Evolutionary conservation across 495 filamentous ascomycete genomes (phyloP), one percentile per base, ranked within the genome.

Genomic region (Penicillium nucicola): DNA sequence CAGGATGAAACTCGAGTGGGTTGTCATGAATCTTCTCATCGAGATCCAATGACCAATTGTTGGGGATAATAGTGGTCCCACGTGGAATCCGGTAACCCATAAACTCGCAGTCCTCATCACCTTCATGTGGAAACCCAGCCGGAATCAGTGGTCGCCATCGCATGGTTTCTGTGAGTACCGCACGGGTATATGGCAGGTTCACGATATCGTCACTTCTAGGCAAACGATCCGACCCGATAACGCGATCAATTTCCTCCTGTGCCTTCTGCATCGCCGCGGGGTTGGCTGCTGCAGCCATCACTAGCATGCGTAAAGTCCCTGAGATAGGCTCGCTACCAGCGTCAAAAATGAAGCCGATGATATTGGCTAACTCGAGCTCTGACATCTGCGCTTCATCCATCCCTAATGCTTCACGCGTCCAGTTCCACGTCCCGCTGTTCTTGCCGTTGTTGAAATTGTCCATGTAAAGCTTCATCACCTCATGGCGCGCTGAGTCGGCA

Each of bases 71-170:
- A 18, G 20, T 37, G 11, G 57, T 25, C 12, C 37, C 43, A n/a
- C 40, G 43, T 12, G 57, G 57, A 30, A 60, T 60, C 3, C 22
- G 37, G 38, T 57, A 60, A 2, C 57, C 57, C 5, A 48, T 40
- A 20, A 53, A 57, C 1, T 8, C 40, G n/a, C 40, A 42, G 14
- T 60, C 57, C 8, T 43, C 20, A 5, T 22, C 44, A 38, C 32
- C 38, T 18, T 11, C 12, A 22, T 56, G 56, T 15, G 51, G 50
- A 14, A 59, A 33, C 38, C 62, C 71, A 58, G 48, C 75, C 40
- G 77, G 61, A 4, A 69, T 64, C 1, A 76, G 66, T 1, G 77
- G 77, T 11, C 77, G 68, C 78, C 77, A 81, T 0, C 80, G 70
- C 14, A 82, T 59, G 1, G 74, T 66, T 50, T 83, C 80, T 11